A percentile compares a stretch with the other conserved stretches of the same genome.
Conservation (phyloP, 2,329 filamentous ascomycete genomes). For the Rhexocercosporidium sp. region DNA sequence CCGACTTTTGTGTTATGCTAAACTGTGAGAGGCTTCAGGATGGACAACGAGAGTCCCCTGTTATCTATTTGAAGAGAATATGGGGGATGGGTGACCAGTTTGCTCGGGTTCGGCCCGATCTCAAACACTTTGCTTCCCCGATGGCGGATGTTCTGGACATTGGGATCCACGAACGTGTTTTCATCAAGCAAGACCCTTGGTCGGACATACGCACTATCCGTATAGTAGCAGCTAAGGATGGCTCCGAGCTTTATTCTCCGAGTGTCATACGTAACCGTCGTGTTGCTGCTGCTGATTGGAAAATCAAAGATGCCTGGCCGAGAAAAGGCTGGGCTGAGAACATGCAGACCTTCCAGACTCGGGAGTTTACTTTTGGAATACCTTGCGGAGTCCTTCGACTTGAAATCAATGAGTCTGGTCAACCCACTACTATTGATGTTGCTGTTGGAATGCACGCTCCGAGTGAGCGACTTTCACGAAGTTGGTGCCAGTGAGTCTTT, state of each 20-base stretch:
- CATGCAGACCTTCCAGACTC: neutral
- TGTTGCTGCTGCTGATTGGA: constrained; percentile 3
- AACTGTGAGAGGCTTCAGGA: neutral
- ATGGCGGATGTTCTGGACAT: neutral
- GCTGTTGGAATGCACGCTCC: neutral
- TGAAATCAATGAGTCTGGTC: neutral
- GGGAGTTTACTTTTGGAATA: neutral
- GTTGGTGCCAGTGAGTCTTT: neutral
- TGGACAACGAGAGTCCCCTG: neutral
- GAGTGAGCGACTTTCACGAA: neutral
- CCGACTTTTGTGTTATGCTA: neutral
- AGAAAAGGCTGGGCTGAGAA: neutral
- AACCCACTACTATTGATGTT: neutral
- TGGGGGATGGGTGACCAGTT: neutral
- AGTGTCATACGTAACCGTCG: neutral
- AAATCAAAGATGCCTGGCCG: neutral
- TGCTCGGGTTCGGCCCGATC: neutral
- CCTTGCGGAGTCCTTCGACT: constrained; percentile 1
- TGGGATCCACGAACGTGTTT: neutral
- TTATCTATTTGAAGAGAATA: constrained; percentile 1
- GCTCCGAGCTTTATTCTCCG: neutral
- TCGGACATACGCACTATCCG: neutral
- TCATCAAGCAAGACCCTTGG: neutral
- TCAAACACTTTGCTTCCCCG: neutral
- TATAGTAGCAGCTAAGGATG: neutral